Evolutionary conservation across 2,329 filamentous ascomycete genomes (phyloP).

Genomic region (Cercospora zeina): DNA sequence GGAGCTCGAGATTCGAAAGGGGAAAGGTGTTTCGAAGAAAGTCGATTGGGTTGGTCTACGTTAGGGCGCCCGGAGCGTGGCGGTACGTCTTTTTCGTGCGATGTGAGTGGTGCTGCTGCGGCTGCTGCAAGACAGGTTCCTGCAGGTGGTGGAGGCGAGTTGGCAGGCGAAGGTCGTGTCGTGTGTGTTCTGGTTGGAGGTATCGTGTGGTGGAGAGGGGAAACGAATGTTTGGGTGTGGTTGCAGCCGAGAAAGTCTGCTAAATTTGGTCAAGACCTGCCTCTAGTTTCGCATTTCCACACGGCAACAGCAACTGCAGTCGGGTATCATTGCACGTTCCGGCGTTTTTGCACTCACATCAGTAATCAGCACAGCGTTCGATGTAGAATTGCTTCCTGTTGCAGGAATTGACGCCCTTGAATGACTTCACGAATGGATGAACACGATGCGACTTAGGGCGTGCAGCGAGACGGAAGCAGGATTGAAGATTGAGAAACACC

Average conservation of each 20-base stretch:
- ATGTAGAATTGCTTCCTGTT: not conserved
- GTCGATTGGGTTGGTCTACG: not conserved
- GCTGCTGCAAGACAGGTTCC: not conserved
- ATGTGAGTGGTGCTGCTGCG: not conserved
- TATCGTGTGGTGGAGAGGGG: not conserved
- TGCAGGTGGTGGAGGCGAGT: not conserved
- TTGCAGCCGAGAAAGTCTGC: slow-evolving; percentile 3
- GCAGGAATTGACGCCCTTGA: not conserved
- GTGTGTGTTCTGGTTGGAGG: not conserved
- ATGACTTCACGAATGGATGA: not conserved
- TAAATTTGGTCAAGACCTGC: not conserved
- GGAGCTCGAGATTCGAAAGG: slow-evolving; percentile 2
- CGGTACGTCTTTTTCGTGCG: not conserved
- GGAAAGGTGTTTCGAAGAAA: slow-evolving; percentile 3
- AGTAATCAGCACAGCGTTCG: not conserved
- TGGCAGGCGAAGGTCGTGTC: not conserved
- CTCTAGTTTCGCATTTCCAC: not conserved
- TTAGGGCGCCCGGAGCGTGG: not conserved
- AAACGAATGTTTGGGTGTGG: not conserved
- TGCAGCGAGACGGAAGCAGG: not conserved
- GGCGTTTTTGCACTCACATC: not conserved
- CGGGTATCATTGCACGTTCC: not conserved
- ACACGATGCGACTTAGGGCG: not conserved
- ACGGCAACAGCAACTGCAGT: not conserved
- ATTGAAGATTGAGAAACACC: not conserved